Evolutionary conservation across 371 early-diverging fungal species (phyloP), one percentile per base, ranked within the genome.

Genomic region (Mucor lusitanicus): DNA sequence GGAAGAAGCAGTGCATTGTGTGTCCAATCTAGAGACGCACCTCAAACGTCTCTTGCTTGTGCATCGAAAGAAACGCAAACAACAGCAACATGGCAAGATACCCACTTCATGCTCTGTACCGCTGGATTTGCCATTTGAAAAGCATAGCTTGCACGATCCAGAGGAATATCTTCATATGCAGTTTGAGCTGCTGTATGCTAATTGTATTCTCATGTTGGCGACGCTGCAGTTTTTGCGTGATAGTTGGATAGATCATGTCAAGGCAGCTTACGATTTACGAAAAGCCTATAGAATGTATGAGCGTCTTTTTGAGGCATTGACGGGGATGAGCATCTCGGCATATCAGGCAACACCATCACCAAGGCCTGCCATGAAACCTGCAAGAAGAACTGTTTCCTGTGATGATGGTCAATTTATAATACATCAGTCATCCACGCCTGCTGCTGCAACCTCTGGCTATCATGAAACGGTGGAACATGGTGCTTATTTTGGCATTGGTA

Each of bases 201-300:
- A 73, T 32, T 71, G 69, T 17, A 71, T 69, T 32, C 59, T 78
- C 15, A 75, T 78, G 74, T 67, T 65, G 12, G 73, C 76, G 6
- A 69, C 79, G 19, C 58, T 78, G n/a, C 76, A 78, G 23, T 67
- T 78, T 12, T 39, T 75, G 44, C 61, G 59, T 9, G 68, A 70
- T 9, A 75, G 48, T 37, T 78, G 79, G 79, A 48, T 71, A 9
- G 76, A 75, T 27, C 63, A 71, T 30, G 63, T 78, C 30, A 75
- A 73, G 35, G 73, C 76, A 27, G 71, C 70, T 0, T 78, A 75
- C 46, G 76, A 78, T 25, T 58, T 78, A 19, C 67, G 73, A 8
- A 75, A 71, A 40, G 71, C 76, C 6, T 73, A 71, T 32, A 70
- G 65, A 21, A 69, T 70, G 8, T 78, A 73, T 39, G 79, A 78